A percentile compares a stretch with the other conserved stretches of the same genome.
Evolutionary conservation across 78 protist genomes (phyloP).

Genomic region (Mastigamoeba balamuthi): DNA sequence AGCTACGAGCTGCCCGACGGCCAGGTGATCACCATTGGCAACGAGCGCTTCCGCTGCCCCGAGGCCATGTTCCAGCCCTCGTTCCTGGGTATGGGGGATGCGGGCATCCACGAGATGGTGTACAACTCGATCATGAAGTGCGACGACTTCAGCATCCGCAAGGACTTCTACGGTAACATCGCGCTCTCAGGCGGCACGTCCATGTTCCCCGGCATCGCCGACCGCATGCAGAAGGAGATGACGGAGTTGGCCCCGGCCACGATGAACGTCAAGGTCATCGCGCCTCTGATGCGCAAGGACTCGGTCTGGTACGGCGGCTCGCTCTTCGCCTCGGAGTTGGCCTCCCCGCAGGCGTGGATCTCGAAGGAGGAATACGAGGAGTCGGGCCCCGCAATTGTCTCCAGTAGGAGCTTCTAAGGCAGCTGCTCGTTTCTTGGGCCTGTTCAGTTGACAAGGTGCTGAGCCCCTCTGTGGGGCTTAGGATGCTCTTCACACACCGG

Average conservation of each 20-base stretch:
- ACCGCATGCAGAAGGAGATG: slow-evolving; percentile 44
- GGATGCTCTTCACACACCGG: no score
- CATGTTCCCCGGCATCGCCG: slow-evolving; percentile 24
- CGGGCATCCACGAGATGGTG: slow-evolving; percentile 59
- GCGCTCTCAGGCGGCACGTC: slow-evolving; percentile 63
- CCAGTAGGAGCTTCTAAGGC: slow-evolving; percentile 2
- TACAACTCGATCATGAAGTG: slow-evolving; percentile 19
- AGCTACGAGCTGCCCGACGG: slow-evolving; percentile 67
- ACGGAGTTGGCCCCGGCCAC: slow-evolving; percentile 59
- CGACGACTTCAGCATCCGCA: slow-evolving; percentile 35
- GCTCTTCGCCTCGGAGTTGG: slow-evolving; percentile 31
- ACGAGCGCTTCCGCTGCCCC: slow-evolving; percentile 77
- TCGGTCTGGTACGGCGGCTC: slow-evolving; percentile 90
- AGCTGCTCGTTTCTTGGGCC: slow-evolving; percentile 41
- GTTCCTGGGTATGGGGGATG: slow-evolving; percentile 42
- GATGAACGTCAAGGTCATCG: slow-evolving; percentile 47
- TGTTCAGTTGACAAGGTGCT: no score
- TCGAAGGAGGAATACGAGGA: slow-evolving; percentile 11
- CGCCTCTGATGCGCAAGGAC: slow-evolving; percentile 66
- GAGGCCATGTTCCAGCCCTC: slow-evolving; percentile 78
- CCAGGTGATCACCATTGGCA: slow-evolving; percentile 68
- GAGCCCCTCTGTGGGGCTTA: no score
- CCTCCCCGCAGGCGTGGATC: background rate
- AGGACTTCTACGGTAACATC: slow-evolving; percentile 23
- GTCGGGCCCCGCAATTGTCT: slow-evolving; percentile 6